phyloP scores from a whole-genome alignment of 345 rosid genomes.

The Eucalyptus polybractea region DNA sequence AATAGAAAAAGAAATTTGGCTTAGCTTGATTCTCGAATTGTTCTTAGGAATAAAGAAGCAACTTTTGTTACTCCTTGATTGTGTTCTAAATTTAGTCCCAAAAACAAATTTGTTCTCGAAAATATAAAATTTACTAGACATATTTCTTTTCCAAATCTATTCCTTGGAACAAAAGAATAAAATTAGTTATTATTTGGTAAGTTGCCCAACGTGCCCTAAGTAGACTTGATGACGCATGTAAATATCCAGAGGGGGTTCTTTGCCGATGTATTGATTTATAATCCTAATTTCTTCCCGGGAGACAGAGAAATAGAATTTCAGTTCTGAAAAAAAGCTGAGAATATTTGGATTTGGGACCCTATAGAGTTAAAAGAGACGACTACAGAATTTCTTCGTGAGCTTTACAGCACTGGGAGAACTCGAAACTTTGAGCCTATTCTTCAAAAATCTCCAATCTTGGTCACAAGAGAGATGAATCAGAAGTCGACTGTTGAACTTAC shows the following conservation, averaged over 20 bases:
- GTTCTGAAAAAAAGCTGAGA: too few relatives aligned
- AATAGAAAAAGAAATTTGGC: too few relatives aligned
- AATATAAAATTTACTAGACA: too few relatives aligned
- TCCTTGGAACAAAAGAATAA: too few relatives aligned
- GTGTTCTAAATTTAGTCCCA: too few relatives aligned
- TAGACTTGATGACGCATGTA: neutral
- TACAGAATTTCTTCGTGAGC: neutral
- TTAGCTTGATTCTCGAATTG: too few relatives aligned
- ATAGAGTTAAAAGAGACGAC: neutral
- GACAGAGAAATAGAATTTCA: too few relatives aligned
- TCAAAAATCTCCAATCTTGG: neutral
- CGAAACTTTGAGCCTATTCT: neutral
- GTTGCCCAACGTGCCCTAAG: neutral
- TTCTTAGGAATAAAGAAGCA: too few relatives aligned
- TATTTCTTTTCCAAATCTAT: too few relatives aligned
- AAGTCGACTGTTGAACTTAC: neutral
- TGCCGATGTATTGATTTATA: neutral
- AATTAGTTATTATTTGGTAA: too few relatives aligned
- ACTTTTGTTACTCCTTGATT: too few relatives aligned
- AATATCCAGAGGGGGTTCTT: neutral
- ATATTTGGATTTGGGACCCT: neutral
- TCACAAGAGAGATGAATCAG: neutral
- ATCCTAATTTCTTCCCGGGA: neutral
- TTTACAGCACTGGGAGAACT: neutral
- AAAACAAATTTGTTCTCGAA: too few relatives aligned